Percentiles rank a stretch among this genome's conserved stretches.
Conservation (phyloP, 306 rosid species). For the Dryas drummondii region DNA sequence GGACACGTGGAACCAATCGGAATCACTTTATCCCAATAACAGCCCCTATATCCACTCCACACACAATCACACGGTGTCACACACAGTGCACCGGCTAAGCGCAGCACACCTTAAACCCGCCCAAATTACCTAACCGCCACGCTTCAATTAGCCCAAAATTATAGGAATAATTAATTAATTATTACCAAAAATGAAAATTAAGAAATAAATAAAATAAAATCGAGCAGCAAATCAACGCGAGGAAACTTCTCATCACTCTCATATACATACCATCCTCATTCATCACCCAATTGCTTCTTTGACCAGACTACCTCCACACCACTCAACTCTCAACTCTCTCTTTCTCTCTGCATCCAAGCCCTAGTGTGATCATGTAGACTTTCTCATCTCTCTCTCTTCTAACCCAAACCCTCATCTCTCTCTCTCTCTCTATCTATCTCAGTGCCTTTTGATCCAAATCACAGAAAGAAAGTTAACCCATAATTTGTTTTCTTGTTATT, state of each 20-base stretch:
- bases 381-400: constrained; percentile 18
- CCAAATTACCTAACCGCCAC: not conserved
- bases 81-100: not conserved
- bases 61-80: not conserved
- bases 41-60: not conserved
- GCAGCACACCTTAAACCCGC: not conserved
- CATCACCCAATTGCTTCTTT: not conserved
- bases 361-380: constrained; percentile 9
- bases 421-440: constrained; percentile 13
- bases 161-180: not conserved
- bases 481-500: not conserved
- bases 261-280: not conserved
- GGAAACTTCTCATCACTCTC: not conserved
- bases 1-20: no score
- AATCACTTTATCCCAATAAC: no score
- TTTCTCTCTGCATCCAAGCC: not conserved
- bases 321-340: not conserved
- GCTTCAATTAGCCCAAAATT: not conserved
- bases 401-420: not conserved
- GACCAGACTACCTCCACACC: constrained; percentile 28
- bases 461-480: not conserved
- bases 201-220: not conserved
- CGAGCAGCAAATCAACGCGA: not conserved
- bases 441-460: not conserved
- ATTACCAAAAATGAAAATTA: not conserved